phyloP scores from a whole-genome alignment of 352 stramenopile genomes.

The Plasmopara muralis region DNA sequence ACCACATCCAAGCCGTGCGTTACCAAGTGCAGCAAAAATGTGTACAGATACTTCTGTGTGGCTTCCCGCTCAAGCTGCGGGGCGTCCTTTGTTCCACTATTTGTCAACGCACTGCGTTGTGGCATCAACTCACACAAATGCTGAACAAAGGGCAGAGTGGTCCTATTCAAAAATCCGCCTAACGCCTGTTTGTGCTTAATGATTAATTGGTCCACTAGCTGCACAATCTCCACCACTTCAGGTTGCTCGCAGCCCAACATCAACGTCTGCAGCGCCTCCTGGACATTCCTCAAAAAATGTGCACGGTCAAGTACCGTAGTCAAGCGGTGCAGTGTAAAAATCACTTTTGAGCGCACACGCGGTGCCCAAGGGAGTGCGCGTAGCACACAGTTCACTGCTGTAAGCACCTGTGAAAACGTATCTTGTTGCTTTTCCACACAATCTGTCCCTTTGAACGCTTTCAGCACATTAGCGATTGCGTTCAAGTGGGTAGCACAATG shows the following conservation, averaged over 20 bases:
- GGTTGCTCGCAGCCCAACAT: slow-evolving; percentile 55
- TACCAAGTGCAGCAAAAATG: slow-evolving; percentile 69
- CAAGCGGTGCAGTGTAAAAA: slow-evolving; percentile 75
- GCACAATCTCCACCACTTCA: slow-evolving; percentile 77
- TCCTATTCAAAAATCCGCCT: slow-evolving; percentile 59
- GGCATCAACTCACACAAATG: slow-evolving; percentile 68
- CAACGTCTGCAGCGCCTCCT: slow-evolving; percentile 46
- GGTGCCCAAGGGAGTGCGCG: slow-evolving; percentile 38
- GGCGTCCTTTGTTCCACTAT: slow-evolving; percentile 60
- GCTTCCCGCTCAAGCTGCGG: slow-evolving; percentile 69
- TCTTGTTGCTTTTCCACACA: slow-evolving; percentile 73
- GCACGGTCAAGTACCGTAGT: slow-evolving; percentile 66
- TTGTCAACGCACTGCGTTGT: slow-evolving; percentile 32
- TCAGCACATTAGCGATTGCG: slow-evolving; percentile 75
- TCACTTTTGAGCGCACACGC: slow-evolving; percentile 68
- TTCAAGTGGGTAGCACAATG: slow-evolving; percentile 59
- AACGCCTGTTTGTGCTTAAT: slow-evolving; percentile 79
- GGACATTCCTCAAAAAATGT: slow-evolving; percentile 58
- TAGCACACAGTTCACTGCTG: slow-evolving; percentile 50
- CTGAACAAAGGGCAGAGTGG: slow-evolving; percentile 60
- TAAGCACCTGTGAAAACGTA: slow-evolving; percentile 68
- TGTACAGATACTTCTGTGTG: slow-evolving; percentile 77
- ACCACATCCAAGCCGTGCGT: slow-evolving; percentile 64
- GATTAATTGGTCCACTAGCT: slow-evolving; percentile 80
- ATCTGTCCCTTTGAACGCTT: slow-evolving; percentile 69